A percentile compares a stretch with the other conserved stretches of the same genome.
Evolutionary conservation across 169 alveolate genomes (phyloP).

Genomic region (Cryptosporidium sp.): DNA sequence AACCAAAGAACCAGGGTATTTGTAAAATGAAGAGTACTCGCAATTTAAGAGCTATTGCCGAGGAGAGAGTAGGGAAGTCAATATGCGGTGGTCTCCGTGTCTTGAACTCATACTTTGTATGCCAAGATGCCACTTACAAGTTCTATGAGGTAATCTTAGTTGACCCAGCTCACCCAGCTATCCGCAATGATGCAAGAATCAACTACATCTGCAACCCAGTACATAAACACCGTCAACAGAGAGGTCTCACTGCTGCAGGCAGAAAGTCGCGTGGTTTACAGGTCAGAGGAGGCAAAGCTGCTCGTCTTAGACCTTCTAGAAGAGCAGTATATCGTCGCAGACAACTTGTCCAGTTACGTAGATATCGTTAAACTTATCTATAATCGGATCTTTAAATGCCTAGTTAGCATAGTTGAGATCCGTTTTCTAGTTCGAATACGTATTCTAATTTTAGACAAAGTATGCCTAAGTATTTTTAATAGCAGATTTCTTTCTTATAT

Average conservation of each 20-base stretch:
- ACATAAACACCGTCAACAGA: slow-evolving; percentile 98
- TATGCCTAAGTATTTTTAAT: slow-evolving; percentile 10
- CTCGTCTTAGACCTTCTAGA: slow-evolving; percentile 94
- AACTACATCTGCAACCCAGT: slow-evolving; percentile 98
- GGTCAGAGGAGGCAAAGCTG: slow-evolving; percentile 94
- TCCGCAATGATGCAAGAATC: slow-evolving; percentile 98
- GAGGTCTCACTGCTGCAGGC: slow-evolving; percentile 96
- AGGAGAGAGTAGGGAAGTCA: slow-evolving; percentile 97
- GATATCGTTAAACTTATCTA: slow-evolving; percentile 90
- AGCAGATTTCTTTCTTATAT: background rate
- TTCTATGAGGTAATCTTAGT: slow-evolving; percentile 98
- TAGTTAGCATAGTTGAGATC: background rate
- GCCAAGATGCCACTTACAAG: slow-evolving; percentile 98
- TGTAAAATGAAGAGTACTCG: slow-evolving; percentile 95
- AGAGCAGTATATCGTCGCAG: slow-evolving; percentile 96
- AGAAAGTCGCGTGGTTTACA: slow-evolving; percentile 92
- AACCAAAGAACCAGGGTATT: slow-evolving; percentile 97
- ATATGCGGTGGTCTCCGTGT: slow-evolving; percentile 95
- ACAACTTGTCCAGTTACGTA: slow-evolving; percentile 93
- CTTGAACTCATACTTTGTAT: slow-evolving; percentile 99
- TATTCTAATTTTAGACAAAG: slow-evolving; percentile 1
- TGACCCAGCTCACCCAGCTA: slow-evolving; percentile 98
- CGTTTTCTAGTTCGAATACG: background rate
- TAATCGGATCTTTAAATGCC: slow-evolving; percentile 21
- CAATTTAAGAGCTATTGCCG: slow-evolving; percentile 97